Conservation (phyloP, 2,329 filamentous ascomycete species). For the Monosporascus ibericus region DNA sequence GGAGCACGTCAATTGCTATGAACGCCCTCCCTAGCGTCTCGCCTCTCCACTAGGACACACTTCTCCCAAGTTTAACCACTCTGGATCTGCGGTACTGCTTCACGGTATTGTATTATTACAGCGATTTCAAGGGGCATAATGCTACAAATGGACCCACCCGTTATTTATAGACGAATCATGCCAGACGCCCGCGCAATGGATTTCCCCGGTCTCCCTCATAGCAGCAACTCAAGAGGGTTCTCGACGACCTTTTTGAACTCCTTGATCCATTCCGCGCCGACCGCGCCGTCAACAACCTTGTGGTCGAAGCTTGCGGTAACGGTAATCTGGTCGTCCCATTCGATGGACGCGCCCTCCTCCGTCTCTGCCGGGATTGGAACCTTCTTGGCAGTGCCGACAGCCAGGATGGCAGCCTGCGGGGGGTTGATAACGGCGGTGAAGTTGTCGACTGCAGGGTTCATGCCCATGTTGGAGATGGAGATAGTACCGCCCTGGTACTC, state of each 20-base stretch:
- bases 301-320: constrained; percentile 97
- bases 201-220: constrained; percentile 47
- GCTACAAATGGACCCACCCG: constrained; percentile 22
- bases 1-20: no score
- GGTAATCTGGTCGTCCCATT: constrained; percentile 96
- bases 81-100: not conserved
- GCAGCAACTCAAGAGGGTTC: constrained; percentile 90
- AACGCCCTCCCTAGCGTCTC: no score
- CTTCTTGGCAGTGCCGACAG: constrained; percentile 92
- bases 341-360: constrained; percentile 73
- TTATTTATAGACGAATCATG: constrained; percentile 24
- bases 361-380: constrained; percentile 81
- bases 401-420: constrained; percentile 90
- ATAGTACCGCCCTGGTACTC: constrained; percentile 99
- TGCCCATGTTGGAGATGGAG: constrained; percentile 99
- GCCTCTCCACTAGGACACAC: no score
- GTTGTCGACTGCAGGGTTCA: constrained; percentile 93
- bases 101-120: constrained; percentile 16
- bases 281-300: constrained; percentile 95
- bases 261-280: constrained; percentile 93
- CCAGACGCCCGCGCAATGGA: constrained; percentile 18
- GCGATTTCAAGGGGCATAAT: constrained; percentile 20
- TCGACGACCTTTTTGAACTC: constrained; percentile 97
- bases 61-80: no score
- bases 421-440: constrained; percentile 99